A percentile compares a stretch with the other conserved stretches of the same genome.
phyloP scores from a whole-genome alignment of 352 stramenopile genomes.

The Aphanomyces invadans region DNA sequence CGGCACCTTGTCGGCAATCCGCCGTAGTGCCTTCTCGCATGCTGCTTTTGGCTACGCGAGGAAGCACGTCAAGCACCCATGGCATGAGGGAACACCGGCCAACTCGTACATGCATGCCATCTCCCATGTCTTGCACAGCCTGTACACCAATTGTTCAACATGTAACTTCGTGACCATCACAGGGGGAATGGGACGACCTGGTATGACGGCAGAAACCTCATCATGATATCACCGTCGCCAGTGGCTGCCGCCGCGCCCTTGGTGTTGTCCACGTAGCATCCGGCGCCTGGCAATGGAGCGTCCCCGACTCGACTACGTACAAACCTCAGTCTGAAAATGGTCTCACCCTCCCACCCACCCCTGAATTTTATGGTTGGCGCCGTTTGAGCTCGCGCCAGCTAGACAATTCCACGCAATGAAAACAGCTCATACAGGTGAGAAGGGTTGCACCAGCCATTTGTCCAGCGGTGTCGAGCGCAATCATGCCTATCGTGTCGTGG shows the following conservation, averaged over 20 bases:
- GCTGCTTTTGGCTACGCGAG: slow-evolving; percentile 42
- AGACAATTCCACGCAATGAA: slow-evolving; percentile 4
- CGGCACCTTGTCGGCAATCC: slow-evolving; percentile 48
- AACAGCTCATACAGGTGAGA: not conserved
- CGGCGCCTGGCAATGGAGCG: slow-evolving; percentile 69
- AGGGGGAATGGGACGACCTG: too few species aligned
- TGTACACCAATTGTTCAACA: not conserved
- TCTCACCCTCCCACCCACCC: slow-evolving; percentile 34
- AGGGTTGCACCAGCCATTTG: slow-evolving; percentile 45
- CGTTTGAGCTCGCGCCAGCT: slow-evolving; percentile 86
- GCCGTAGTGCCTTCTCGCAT: slow-evolving; percentile 44
- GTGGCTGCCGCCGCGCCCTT: slow-evolving; percentile 79
- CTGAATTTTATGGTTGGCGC: slow-evolving; percentile 83
- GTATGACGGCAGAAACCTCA: slow-evolving; percentile 85
- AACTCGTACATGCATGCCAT: slow-evolving; percentile 48
- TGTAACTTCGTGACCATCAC: too few species aligned
- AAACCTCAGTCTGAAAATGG: not conserved
- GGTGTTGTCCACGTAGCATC: slow-evolving; percentile 78
- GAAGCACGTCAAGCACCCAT: not conserved
- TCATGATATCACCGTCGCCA: slow-evolving; percentile 88
- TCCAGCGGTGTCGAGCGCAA: slow-evolving; percentile 46
- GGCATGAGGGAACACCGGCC: not conserved
- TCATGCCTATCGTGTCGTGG: slow-evolving; percentile 90
- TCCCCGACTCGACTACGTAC: slow-evolving; percentile 75
- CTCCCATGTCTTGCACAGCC: slow-evolving; percentile 73